phyloP scores from a whole-genome alignment of 169 alveolate genomes.

The Plasmodium malariae region DNA sequence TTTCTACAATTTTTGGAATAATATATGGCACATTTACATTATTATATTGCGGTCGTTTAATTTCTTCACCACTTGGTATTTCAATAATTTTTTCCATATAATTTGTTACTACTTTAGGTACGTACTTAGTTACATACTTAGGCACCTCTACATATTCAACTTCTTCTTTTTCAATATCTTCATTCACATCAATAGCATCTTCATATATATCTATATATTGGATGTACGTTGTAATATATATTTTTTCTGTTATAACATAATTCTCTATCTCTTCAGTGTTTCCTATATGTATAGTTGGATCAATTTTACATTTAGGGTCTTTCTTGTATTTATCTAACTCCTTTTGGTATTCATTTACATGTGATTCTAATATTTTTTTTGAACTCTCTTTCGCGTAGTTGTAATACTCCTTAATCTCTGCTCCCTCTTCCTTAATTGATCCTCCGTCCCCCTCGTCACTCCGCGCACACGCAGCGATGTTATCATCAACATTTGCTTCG shows the following conservation, averaged over 20 bases:
- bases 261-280: conserved; percentile 45
- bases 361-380: conserved; percentile 6
- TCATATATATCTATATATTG: conserved; percentile 70
- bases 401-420: background rate
- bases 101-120: background rate
- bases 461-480: background rate
- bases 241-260: conserved; percentile 35
- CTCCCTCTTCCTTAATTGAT: background rate
- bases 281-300: conserved; percentile 26
- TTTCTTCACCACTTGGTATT: conserved; percentile 51
- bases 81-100: conserved; percentile 1
- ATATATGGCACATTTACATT: conserved; percentile 31
- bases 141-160: conserved; percentile 58
- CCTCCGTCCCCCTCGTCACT: background rate
- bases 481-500: background rate
- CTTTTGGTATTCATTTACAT: conserved; percentile 24
- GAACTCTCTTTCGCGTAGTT: background rate
- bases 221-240: conserved; percentile 19
- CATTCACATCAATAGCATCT: background rate
- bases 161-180: conserved; percentile 52
- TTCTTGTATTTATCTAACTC: conserved; percentile 15
- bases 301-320: conserved; percentile 27
- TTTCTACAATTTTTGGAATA: conserved; percentile 53
- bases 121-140: conserved; percentile 25
- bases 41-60: conserved; percentile 16